Percentiles rank a stretch among this genome's conserved stretches.
Evolutionary conservation across 768 basidiomycete species (phyloP).

Genomic region (Serendipita sp.): DNA sequence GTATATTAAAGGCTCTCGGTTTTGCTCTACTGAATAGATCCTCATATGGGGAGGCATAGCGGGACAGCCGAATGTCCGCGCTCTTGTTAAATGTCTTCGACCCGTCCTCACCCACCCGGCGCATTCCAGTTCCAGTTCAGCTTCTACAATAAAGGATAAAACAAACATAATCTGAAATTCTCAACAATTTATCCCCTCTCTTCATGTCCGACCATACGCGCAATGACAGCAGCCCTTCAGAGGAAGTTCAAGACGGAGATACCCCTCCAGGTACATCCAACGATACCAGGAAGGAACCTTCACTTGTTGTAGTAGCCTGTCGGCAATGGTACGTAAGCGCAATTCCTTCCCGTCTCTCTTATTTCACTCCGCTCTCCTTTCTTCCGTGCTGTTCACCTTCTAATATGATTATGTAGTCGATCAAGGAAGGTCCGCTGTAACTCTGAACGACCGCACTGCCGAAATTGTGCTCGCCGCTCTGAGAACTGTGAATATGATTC

Average conservation of each 20-base stretch:
- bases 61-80: too few species aligned
- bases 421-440: constrained; percentile 77
- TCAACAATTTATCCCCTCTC: too few species aligned
- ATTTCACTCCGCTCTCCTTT: background rate
- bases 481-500: constrained; percentile 69
- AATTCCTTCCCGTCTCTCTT: constrained; percentile 4
- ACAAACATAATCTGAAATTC: too few species aligned
- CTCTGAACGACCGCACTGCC: constrained; percentile 63
- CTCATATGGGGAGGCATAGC: too few species aligned
- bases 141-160: too few species aligned
- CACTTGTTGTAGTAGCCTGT: constrained; percentile 66
- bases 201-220: too few species aligned
- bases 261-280: background rate
- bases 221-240: background rate
- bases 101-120: too few species aligned
- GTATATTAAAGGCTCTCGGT: too few species aligned
- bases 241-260: background rate
- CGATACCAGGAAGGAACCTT: constrained; percentile 31
- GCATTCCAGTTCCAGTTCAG: too few species aligned
- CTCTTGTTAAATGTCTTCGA: too few species aligned
- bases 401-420: constrained; percentile 36
- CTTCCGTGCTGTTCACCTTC: background rate
- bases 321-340: constrained; percentile 50
- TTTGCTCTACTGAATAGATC: too few species aligned
- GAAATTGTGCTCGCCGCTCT: constrained; percentile 64